phyloP scores from a whole-genome alignment of 371 early-diverging fungal genomes.

The Syncephalastrum monosporum region DNA sequence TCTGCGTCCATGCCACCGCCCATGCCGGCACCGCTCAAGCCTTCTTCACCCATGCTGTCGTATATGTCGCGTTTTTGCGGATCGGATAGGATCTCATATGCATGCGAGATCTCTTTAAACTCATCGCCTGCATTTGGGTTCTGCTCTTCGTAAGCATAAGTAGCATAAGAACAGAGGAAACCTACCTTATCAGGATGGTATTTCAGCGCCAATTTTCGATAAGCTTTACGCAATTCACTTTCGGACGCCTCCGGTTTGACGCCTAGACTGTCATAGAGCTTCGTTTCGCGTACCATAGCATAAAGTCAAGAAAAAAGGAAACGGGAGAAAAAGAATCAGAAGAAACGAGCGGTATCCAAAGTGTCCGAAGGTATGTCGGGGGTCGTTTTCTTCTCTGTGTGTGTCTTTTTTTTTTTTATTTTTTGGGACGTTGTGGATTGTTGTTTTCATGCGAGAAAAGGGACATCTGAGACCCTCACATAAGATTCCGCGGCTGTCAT shows the following conservation, averaged over 20 bases:
- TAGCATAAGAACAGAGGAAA: slow-evolving; percentile 3
- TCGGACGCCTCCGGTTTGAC: slow-evolving; percentile 82
- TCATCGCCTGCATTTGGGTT: slow-evolving; percentile 84
- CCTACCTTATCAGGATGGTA: slow-evolving; percentile 94
- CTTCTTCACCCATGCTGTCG: slow-evolving; percentile 85
- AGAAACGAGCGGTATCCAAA: neutral
- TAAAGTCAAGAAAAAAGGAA: slow-evolving; percentile 4
- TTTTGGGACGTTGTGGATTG: neutral
- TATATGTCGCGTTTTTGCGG: slow-evolving; percentile 73
- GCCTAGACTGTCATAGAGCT: slow-evolving; percentile 91
- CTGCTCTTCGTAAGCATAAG: slow-evolving; percentile 20
- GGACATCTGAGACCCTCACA: no score
- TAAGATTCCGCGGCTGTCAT: no score
- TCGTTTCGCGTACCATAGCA: slow-evolving; percentile 80
- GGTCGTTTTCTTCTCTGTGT: no score
- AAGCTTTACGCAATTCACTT: slow-evolving; percentile 86
- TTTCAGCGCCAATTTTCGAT: slow-evolving; percentile 87
- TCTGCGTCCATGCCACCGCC: slow-evolving; percentile 72
- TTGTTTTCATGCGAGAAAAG: no score
- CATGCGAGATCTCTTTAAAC: slow-evolving; percentile 93
- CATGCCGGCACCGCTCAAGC: slow-evolving; percentile 67
- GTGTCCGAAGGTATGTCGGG: no score
- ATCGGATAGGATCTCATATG: slow-evolving; percentile 94
- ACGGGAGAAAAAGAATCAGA: slow-evolving; percentile 6
- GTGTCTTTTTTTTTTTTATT: neutral